A percentile compares a stretch with the other conserved stretches of the same genome.
These are phyloP conservation scores for Boletales sp. DNA, from an alignment of 768 basidiomycete genomes.

Conservation along the genomic window DNA sequence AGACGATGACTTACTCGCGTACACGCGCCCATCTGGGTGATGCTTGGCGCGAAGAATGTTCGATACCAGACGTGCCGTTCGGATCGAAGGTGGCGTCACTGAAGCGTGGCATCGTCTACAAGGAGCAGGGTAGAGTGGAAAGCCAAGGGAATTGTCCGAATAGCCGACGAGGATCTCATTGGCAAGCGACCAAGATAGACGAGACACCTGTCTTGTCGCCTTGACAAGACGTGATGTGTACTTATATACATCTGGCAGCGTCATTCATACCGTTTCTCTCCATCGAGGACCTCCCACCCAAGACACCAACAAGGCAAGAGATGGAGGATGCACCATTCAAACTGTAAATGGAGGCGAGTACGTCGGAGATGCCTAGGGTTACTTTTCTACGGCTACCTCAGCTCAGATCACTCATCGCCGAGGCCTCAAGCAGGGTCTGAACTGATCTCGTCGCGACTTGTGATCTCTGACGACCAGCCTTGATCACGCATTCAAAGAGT, in stretches of 20 bases:
- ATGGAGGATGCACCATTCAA: constrained; percentile 75
- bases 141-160: constrained; percentile 40
- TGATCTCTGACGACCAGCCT: constrained; percentile 68
- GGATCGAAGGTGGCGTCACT: no score
- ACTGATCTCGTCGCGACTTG: constrained; percentile 37
- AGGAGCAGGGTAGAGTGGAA: constrained; percentile 49
- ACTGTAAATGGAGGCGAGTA: constrained; percentile 80
- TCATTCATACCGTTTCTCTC: constrained; percentile 71
- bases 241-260: constrained; percentile 53
- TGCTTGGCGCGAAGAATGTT: constrained; percentile 50
- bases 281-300: constrained; percentile 67
- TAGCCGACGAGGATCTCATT: constrained; percentile 31
- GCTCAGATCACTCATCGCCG: constrained; percentile 9
- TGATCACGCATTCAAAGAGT: constrained; percentile 71
- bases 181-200: constrained; percentile 10
- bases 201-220: neutral
- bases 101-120: constrained; percentile 15
- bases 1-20: constrained; percentile 59
- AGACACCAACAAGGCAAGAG: constrained; percentile 69
- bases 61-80: constrained; percentile 50
- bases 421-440: constrained; percentile 12
- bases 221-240: constrained; percentile 15
- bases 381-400: constrained; percentile 7
- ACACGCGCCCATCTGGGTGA: constrained; percentile 51
- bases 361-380: constrained; percentile 39